Evolutionary conservation across 2,329 filamentous ascomycete genomes (phyloP), one percentile per base, ranked within the genome.

Genomic region (Didymella pomorum): DNA sequence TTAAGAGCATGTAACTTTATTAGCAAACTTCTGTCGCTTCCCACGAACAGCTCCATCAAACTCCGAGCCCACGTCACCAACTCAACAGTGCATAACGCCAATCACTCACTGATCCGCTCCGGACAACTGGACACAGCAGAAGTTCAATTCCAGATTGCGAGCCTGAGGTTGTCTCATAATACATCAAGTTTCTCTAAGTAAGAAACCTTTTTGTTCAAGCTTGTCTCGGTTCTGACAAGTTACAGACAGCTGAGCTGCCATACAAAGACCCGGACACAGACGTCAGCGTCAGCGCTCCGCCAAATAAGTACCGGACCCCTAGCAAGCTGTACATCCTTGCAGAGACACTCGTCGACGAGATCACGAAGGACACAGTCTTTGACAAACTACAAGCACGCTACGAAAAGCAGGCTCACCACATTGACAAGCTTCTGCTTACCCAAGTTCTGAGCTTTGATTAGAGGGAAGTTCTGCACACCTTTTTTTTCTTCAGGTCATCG

Each of bases 311-410:
- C 25, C 8, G 31, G 11, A 9, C 14, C n/a, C 37, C 31, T 8
- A 23, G 35, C 47, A 42, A 42, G 18, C 47, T 50, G 2, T 31
- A 42, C n/a, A 26, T 50, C 11, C 47, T 42, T 10, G 47, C 47
- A 14, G 35, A 42, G 33, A 50, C 41, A 10, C 47, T 42, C 2
- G 3, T 50, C 8, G 47, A 50, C 14, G 10, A 16, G 4, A n/a
- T 20, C 4, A 23, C 35, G 2, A 31, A 41, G 26, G 29, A 5
- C 2, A 4, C n/a, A 1, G n/a, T 31, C 11, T 37, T 50, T 11
- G 35, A 21, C 12, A n/a, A n/a, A 2, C 35, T 49, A 4, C 10
- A 14, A 9, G 23, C 10, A 35, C 21, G 21, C 12, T 18, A 3
- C n/a, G 14, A 4, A 16, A 9, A 48, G n/a, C n/a, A 20, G 8